Evolutionary conservation across 1,139 yeast species (phyloP), one percentile per base, ranked within the genome.

Genomic region (Meyerozyma sp.): DNA sequence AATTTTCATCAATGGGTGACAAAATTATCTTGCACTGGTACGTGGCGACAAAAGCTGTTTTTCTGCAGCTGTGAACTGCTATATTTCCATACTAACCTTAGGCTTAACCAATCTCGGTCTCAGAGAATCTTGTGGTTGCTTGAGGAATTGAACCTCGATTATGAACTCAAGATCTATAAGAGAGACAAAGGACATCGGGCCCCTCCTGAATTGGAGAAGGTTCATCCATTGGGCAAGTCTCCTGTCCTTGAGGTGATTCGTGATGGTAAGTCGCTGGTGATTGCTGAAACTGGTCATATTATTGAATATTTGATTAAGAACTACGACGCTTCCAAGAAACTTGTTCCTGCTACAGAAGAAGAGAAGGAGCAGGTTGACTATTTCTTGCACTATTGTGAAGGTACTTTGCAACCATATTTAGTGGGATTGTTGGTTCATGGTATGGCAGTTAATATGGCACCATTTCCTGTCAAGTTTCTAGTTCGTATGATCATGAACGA

Each of bases 221-320:
- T 69, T 10, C 74, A 70, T 42, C 74, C 74, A 2, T 58, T 70
- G 39, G 75, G 75, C 3, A 70, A 67, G 44, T 63, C 73, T 1
- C 77, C 77, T 2, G 60, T 70, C 3, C 50, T 71, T 44, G 75
- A 70, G 44, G 56, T 70, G 14, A 41, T 62, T 13, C 54, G 56
- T 25, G 54, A 55, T 16, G 61, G 62, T 27, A 53, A 58, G 43
- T 34, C 40, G 36, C 26, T 27, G 23, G 47, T 49, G 10, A 51
- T 70, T 39, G 72, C 73, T 20, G 76, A 70, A 49, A 63, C 72
- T 9, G 76, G 75, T 7, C 61, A 62, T 44, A 69, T 71, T 36
- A 49, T 64, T 32, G 59, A 54, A 34, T 68, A 68, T 46, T 51
- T 71, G 41, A 45, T 69, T 32, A 49, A 52, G 10, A 51, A 65